phyloP scores from a whole-genome alignment of 192 early-diverging fungal species.

The Chytriomyces hyalinus region DNA sequence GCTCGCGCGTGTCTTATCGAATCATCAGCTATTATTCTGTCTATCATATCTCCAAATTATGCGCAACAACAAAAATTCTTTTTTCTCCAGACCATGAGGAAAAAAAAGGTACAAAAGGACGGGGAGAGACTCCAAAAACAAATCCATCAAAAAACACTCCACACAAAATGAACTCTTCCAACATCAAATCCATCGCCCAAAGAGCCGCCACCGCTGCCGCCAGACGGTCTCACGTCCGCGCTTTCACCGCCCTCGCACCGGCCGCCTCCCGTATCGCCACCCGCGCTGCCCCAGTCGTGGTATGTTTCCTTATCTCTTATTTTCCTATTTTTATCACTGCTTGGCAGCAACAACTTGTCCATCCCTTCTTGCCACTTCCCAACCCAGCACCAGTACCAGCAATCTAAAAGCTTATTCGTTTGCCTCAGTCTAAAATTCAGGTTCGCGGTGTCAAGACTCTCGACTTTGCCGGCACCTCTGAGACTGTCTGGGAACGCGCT shows the following conservation, averaged over 20 bases:
- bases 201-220: slow-evolving; percentile 26
- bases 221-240: slow-evolving; percentile 25
- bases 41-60: too few relatives aligned
- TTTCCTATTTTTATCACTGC: not conserved
- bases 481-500: slow-evolving; percentile 91
- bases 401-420: not conserved
- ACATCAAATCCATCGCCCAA: slow-evolving; percentile 23
- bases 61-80: too few relatives aligned
- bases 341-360: not conserved
- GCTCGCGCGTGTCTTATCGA: too few relatives aligned
- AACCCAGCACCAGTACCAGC: not conserved
- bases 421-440: slow-evolving; percentile 3
- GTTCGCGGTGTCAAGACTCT: slow-evolving; percentile 87
- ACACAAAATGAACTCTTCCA: slow-evolving; percentile 19
- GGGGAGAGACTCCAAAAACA: too few relatives aligned
- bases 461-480: slow-evolving; percentile 90
- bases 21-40: too few relatives aligned
- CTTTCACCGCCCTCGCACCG: slow-evolving; percentile 21
- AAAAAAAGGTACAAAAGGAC: too few relatives aligned
- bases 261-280: slow-evolving; percentile 36
- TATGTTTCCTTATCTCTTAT: not conserved
- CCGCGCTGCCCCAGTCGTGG: slow-evolving; percentile 18
- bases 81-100: too few relatives aligned
- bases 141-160: slow-evolving; percentile 4
- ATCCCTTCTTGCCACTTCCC: not conserved